Conservation (phyloP, 352 stramenopile species). For the Phytophthora chlamydospora region DNA sequence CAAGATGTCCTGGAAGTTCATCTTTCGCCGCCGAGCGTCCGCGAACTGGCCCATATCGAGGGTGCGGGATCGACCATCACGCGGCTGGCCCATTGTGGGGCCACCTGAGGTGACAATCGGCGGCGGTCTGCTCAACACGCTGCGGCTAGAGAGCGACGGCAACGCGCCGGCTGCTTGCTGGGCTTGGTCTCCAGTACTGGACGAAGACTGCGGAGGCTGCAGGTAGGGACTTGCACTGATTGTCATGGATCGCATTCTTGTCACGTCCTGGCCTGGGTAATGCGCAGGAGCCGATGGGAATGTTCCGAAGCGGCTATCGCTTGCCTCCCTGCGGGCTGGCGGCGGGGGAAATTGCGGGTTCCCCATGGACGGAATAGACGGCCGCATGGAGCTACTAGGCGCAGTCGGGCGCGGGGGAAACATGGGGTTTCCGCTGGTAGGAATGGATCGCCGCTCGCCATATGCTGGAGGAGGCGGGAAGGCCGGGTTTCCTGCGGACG, state of each 20-base stretch:
- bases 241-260: slow-evolving; percentile 66
- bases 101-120: slow-evolving; percentile 34
- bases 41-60: slow-evolving; percentile 87
- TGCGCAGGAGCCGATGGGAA: slow-evolving; percentile 21
- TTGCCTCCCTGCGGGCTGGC: slow-evolving; percentile 45
- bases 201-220: slow-evolving; percentile 20
- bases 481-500: slow-evolving; percentile 58
- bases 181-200: slow-evolving; percentile 21
- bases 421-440: slow-evolving; percentile 65
- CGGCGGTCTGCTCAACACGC: slow-evolving; percentile 38
- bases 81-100: slow-evolving; percentile 72
- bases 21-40: slow-evolving; percentile 77
- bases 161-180: slow-evolving; percentile 38
- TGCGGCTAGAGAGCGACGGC: slow-evolving; percentile 67
- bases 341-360: slow-evolving; percentile 71
- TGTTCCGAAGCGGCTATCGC: slow-evolving; percentile 39
- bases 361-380: slow-evolving; percentile 56
- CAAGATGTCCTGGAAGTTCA: slow-evolving; percentile 91
- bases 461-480: slow-evolving; percentile 65
- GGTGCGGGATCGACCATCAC: slow-evolving; percentile 82
- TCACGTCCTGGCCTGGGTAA: slow-evolving; percentile 38
- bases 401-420: slow-evolving; percentile 62
- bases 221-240: slow-evolving; percentile 62
- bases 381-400: slow-evolving; percentile 30
- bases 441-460: slow-evolving; percentile 68